Evolutionary conservation across 2,329 filamentous ascomycete species (phyloP).

Genomic region (Emmonsia crescens): DNA sequence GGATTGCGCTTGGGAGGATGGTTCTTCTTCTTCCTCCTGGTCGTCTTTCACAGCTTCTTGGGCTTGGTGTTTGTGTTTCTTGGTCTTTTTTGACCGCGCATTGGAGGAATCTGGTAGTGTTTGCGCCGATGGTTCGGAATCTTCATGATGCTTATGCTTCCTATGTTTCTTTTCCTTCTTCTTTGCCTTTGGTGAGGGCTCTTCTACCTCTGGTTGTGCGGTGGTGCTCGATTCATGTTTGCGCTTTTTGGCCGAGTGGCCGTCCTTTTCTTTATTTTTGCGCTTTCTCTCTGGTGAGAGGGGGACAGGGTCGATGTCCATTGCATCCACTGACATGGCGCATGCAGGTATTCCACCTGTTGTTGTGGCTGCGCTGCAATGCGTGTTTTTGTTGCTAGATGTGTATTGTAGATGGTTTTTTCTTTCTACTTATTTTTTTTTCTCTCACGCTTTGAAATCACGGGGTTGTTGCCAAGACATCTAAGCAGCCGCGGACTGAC

Average conservation of each 20-base stretch:
- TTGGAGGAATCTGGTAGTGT: neutral
- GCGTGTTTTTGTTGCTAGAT: neutral
- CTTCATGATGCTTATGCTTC: constrained; percentile 7
- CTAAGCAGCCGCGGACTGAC: neutral
- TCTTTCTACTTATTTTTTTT: neutral
- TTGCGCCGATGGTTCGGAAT: neutral
- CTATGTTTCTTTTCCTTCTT: constrained; percentile 21
- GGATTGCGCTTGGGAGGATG: constrained; percentile 15
- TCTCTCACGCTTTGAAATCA: neutral
- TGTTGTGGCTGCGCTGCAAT: neutral
- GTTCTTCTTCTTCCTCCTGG: constrained; percentile 24
- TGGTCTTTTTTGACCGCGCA: constrained; percentile 3
- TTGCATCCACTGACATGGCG: constrained; percentile 30
- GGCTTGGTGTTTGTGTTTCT: constrained; percentile 9
- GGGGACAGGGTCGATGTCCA: constrained; percentile 28
- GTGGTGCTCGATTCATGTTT: constrained; percentile 25
- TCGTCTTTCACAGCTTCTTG: neutral
- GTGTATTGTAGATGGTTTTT: neutral
- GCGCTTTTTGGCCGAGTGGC: constrained; percentile 36
- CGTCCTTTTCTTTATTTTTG: constrained; percentile 36
- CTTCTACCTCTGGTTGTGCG: constrained; percentile 10
- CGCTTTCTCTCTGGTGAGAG: constrained; percentile 23
- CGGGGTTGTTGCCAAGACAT: neutral
- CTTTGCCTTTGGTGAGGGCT: constrained; percentile 17
- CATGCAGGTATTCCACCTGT: neutral